Percentiles rank a stretch among this genome's conserved stretches.
Conservation (phyloP, 2,329 filamentous ascomycete species). For the Fusarium sp. region DNA sequence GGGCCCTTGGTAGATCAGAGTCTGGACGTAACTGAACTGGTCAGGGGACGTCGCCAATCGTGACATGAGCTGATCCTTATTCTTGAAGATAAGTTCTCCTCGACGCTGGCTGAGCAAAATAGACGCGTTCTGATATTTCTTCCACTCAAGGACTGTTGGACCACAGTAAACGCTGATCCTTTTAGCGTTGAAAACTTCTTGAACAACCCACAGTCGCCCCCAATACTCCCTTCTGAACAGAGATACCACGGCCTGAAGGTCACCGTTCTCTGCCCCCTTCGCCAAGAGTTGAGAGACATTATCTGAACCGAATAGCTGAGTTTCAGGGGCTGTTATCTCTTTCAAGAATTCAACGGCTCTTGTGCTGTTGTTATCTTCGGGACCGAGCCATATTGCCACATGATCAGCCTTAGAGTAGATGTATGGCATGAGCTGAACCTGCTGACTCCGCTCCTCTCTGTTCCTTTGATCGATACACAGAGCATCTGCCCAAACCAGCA, state of each 20-base stretch:
- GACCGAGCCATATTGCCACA: slow-evolving; percentile 24
- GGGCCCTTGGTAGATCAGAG: slow-evolving; percentile 12
- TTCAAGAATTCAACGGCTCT: not conserved
- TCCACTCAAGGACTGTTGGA: not conserved
- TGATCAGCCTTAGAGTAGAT: slow-evolving; percentile 17
- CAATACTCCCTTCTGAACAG: slow-evolving; percentile 25
- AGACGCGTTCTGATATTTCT: not conserved
- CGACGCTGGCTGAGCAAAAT: not conserved
- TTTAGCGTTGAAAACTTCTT: slow-evolving; percentile 25
- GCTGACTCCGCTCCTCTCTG: not conserved
- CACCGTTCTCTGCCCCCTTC: not conserved
- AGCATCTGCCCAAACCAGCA: slow-evolving; percentile 22
- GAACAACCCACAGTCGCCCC: slow-evolving; percentile 21
- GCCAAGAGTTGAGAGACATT: not conserved
- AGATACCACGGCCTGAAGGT: slow-evolving; percentile 14
- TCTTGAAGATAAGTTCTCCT: slow-evolving; percentile 7
- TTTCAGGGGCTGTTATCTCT: not conserved
- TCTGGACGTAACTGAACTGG: slow-evolving; percentile 17
- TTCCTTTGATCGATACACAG: slow-evolving; percentile 16
- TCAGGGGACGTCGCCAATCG: not conserved
- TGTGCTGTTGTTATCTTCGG: slow-evolving; percentile 15
- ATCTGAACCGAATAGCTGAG: not conserved
- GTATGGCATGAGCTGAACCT: slow-evolving; percentile 18
- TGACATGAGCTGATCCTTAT: not conserved
- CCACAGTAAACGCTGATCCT: slow-evolving; percentile 17